A percentile compares a stretch with the other conserved stretches of the same genome.
Evolutionary conservation across 2,329 filamentous ascomycete genomes (phyloP).

Genomic region (Pseudogymnoascus sp.): DNA sequence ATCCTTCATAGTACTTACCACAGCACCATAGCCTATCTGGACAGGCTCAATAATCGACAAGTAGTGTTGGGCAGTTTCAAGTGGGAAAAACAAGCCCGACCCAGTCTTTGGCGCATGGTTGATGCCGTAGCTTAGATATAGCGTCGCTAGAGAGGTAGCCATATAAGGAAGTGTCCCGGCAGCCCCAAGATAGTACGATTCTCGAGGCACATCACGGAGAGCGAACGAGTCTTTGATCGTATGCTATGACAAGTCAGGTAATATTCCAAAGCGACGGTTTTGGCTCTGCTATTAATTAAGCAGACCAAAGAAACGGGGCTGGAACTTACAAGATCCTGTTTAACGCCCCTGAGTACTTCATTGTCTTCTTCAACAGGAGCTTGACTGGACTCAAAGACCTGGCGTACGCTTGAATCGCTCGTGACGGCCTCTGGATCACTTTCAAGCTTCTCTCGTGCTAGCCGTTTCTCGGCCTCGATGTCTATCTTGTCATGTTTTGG

Average conservation of each 20-base stretch:
- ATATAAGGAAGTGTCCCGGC: slow-evolving; percentile 81
- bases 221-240: slow-evolving; percentile 63
- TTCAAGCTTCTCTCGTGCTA: slow-evolving; percentile 48
- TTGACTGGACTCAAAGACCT: slow-evolving; percentile 38
- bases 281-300: not conserved
- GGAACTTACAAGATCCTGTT: slow-evolving; percentile 49
- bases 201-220: slow-evolving; percentile 55
- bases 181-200: slow-evolving; percentile 60
- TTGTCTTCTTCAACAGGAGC: slow-evolving; percentile 20
- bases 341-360: slow-evolving; percentile 47
- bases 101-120: slow-evolving; percentile 59
- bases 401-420: slow-evolving; percentile 46
- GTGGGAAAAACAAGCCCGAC: slow-evolving; percentile 53
- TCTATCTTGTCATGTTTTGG: slow-evolving; percentile 40
- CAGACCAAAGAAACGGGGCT: not conserved
- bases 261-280: slow-evolving; percentile 7
- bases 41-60: slow-evolving; percentile 74
- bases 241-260: slow-evolving; percentile 35
- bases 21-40: slow-evolving; percentile 84
- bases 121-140: slow-evolving; percentile 76
- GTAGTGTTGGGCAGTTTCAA: slow-evolving; percentile 62
- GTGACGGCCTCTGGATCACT: slow-evolving; percentile 54
- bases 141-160: slow-evolving; percentile 72
- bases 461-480: slow-evolving; percentile 46
- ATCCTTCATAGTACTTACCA: slow-evolving; percentile 45